Conservation (phyloP, 768 basidiomycete genomes). For the Rhodotorula toruloides region DNA sequence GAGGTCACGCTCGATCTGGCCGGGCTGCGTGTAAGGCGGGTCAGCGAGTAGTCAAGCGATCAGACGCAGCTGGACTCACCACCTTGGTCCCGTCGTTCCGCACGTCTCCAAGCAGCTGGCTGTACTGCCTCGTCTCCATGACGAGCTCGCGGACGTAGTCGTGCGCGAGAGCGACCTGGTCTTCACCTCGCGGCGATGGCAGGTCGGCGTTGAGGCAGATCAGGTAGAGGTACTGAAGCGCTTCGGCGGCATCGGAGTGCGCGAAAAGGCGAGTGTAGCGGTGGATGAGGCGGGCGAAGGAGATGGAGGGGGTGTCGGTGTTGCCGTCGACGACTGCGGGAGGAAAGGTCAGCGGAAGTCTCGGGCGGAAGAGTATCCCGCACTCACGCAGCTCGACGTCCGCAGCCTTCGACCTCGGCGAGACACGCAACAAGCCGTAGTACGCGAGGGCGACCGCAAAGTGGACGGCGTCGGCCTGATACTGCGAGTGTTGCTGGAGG, state of each 20-base stretch:
- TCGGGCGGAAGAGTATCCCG: neutral
- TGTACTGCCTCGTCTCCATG: constrained; percentile 58
- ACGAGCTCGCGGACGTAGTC: constrained; percentile 50
- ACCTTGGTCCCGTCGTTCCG: constrained; percentile 78
- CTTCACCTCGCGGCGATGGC: constrained; percentile 42
- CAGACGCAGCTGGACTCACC: too few relatives aligned
- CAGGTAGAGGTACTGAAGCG: constrained; percentile 88
- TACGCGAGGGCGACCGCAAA: constrained; percentile 85
- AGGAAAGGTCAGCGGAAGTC: constrained; percentile 3
- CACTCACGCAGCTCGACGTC: constrained; percentile 68
- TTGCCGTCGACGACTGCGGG: constrained; percentile 61
- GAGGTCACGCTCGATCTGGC: constrained; percentile 78
- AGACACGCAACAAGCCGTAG: constrained; percentile 82
- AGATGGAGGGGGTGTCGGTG: constrained; percentile 1
- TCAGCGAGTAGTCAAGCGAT: too few relatives aligned
- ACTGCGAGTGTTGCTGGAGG: constrained; percentile 76
- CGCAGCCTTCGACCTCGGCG: constrained; percentile 71
- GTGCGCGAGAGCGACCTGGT: constrained; percentile 60
- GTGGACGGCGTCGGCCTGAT: constrained; percentile 90
- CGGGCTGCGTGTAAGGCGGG: constrained; percentile 54
- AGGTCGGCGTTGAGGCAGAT: constrained; percentile 73
- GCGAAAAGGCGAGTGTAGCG: constrained; percentile 89
- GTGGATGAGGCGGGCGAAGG: constrained; percentile 75
- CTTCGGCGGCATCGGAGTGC: constrained; percentile 86
- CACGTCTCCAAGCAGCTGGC: constrained; percentile 90